phyloP scores from a whole-genome alignment of 805 yeast genomes.

The Millerozyma acaciae region DNA sequence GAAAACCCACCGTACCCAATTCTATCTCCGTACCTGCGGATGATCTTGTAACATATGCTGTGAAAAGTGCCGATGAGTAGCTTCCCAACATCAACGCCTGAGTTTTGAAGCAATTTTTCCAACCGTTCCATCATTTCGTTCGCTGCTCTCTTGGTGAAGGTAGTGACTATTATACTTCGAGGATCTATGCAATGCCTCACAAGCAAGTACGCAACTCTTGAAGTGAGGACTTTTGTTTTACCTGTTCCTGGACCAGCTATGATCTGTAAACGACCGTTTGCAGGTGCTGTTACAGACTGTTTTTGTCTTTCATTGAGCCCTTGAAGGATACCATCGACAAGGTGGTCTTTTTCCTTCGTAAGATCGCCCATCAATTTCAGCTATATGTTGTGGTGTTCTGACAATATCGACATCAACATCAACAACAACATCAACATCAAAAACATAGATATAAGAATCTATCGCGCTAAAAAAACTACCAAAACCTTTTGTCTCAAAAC shows the following conservation, averaged over 20 bases:
- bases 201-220: slow-evolving; percentile 72
- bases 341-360: not conserved
- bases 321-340: slow-evolving; percentile 1
- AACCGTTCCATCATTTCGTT: slow-evolving; percentile 75
- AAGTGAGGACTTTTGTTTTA: slow-evolving; percentile 78
- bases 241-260: slow-evolving; percentile 66
- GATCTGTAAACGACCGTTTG: slow-evolving; percentile 41
- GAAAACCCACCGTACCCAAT: slow-evolving; percentile 45
- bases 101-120: slow-evolving; percentile 23
- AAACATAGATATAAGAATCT: no score
- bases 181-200: slow-evolving; percentile 52
- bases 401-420: no score
- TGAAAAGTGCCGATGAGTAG: slow-evolving; percentile 88
- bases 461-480: no score
- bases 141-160: slow-evolving; percentile 93
- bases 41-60: slow-evolving; percentile 63
- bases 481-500: no score
- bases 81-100: slow-evolving; percentile 35
- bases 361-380: no score
- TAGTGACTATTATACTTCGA: slow-evolving; percentile 69
- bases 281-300: slow-evolving; percentile 41
- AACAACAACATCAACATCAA: no score
- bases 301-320: slow-evolving; percentile 39
- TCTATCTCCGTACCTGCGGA: slow-evolving; percentile 50
- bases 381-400: no score